Evolutionary conservation across 2,329 filamentous ascomycete genomes (phyloP).

Genomic region (Trichoderma atroviride): DNA sequence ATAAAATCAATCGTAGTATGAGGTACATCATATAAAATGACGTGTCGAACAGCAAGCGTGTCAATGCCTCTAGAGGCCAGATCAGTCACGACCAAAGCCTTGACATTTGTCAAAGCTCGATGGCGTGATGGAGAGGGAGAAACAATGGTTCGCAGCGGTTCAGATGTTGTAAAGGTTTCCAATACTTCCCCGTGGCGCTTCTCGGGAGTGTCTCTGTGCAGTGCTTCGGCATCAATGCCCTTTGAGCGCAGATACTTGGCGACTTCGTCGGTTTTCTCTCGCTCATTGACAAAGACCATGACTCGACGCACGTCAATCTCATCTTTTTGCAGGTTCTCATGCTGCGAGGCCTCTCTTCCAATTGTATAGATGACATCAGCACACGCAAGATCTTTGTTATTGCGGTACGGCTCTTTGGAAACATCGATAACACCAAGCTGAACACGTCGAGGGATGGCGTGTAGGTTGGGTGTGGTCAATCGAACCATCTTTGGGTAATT

Average conservation of each 20-base stretch:
- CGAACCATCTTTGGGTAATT: constrained; percentile 82
- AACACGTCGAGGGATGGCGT: constrained; percentile 91
- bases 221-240: constrained; percentile 82
- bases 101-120: constrained; percentile 71
- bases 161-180: constrained; percentile 66
- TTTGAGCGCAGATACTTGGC: constrained; percentile 78
- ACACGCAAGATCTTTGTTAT: constrained; percentile 90
- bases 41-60: constrained; percentile 85
- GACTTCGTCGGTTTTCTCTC: constrained; percentile 82
- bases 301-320: constrained; percentile 76
- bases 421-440: constrained; percentile 93
- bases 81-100: constrained; percentile 93
- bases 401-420: constrained; percentile 86
- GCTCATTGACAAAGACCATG: constrained; percentile 95
- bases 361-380: constrained; percentile 95
- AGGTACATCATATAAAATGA: constrained; percentile 95
- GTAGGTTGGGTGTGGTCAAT: constrained; percentile 91
- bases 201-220: constrained; percentile 82
- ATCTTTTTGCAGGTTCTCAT: constrained; percentile 59
- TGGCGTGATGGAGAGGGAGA: constrained; percentile 40
- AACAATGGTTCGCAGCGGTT: constrained; percentile 43
- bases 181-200: constrained; percentile 77
- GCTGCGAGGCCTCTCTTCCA: constrained; percentile 69
- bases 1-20: constrained; percentile 98
- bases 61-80: constrained; percentile 92